These are phyloP conservation scores for Rhododendron ferrugineum DNA, from an alignment of 148 eudicot species.

Conservation along the genomic window DNA sequence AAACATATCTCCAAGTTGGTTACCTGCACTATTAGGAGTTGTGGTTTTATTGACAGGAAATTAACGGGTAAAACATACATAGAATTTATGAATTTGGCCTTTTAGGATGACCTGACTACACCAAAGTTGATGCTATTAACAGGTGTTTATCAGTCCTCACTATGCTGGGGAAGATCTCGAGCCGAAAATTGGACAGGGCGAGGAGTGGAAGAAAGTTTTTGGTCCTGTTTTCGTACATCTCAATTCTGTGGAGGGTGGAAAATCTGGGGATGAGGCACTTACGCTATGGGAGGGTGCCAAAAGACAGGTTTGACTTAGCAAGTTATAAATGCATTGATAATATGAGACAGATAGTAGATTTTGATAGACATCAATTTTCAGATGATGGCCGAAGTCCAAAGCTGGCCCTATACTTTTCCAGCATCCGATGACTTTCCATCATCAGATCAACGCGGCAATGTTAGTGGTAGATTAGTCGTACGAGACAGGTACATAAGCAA, in stretches of 20 bases:
- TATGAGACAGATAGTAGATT: not conserved
- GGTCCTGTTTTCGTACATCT: conserved; percentile 92
- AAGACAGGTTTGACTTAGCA: conserved; percentile 43
- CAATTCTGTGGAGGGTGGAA: conserved; percentile 34
- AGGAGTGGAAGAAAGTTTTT: conserved; percentile 92
- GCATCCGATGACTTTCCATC: conserved; percentile 72
- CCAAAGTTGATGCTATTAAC: not conserved
- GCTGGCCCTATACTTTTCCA: conserved; percentile 85
- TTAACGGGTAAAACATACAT: not conserved
- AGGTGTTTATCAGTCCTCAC: conserved; percentile 82
- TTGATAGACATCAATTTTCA: conserved; percentile 3
- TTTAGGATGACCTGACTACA: not conserved
- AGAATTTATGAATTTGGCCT: not conserved
- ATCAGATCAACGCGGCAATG: conserved; percentile 57
- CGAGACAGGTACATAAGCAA: conserved; percentile 47
- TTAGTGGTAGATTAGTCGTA: conserved; percentile 59
- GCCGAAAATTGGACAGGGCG: conserved; percentile 60
- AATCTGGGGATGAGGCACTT: conserved; percentile 45
- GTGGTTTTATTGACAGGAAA: not conserved
- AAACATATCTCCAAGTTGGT: not conserved
- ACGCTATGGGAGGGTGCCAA: conserved; percentile 89
- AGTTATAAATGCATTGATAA: not conserved
- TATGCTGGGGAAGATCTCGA: conserved; percentile 72
- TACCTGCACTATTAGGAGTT: not conserved
- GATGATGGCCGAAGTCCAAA: conserved; percentile 48